phyloP scores from a whole-genome alignment of 306 rosid genomes.

The Rosa rugosa region DNA sequence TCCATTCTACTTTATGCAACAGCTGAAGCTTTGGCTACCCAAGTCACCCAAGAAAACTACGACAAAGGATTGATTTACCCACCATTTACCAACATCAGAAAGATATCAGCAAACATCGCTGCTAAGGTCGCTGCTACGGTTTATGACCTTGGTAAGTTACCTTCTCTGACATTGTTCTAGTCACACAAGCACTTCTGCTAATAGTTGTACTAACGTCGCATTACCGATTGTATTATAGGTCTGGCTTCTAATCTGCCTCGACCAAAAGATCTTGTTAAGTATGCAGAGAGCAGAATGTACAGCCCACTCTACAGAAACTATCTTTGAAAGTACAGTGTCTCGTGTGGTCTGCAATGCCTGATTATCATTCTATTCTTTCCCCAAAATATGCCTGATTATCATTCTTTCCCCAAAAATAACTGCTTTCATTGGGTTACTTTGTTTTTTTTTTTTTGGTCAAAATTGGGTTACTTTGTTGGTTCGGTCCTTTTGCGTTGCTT shows the following conservation, averaged over 20 bases:
- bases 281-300: conserved; percentile 97
- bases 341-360: not conserved
- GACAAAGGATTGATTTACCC: conserved; percentile 91
- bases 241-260: conserved; percentile 92
- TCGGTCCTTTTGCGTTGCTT: not conserved
- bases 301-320: conserved; percentile 82
- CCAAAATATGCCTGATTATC: not conserved
- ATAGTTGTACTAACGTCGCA: not conserved
- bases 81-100: conserved; percentile 90
- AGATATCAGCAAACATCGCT: conserved; percentile 95
- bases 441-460: no score
- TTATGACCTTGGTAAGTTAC: conserved; percentile 79
- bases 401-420: not conserved
- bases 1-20: conserved; percentile 27
- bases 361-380: not conserved
- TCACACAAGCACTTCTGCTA: not conserved
- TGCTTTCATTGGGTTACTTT: not conserved
- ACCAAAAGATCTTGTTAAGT: conserved; percentile 86
- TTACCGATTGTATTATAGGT: conserved; percentile 46
- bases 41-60: conserved; percentile 72
- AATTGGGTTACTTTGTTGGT: not conserved
- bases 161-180: conserved; percentile 3
- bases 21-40: conserved; percentile 93
- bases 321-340: conserved; percentile 36
- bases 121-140: conserved; percentile 85